Evolutionary conservation across 208 protist species (phyloP).

Genomic region (Trypanosoma lewisi): DNA sequence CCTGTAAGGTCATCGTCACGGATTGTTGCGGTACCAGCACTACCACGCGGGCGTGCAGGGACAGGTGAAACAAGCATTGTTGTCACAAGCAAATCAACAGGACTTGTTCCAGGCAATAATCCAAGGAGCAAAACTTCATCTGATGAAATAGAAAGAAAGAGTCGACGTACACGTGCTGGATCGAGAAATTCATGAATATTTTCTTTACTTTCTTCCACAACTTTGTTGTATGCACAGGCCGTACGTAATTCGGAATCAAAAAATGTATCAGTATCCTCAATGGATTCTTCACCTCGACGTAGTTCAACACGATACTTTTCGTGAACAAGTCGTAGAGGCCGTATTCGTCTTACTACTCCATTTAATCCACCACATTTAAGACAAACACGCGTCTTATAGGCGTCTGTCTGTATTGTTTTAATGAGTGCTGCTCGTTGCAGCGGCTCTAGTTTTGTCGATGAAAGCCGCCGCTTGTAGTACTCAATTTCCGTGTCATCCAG

Average conservation of each 20-base stretch:
- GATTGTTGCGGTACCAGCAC: constrained; percentile 40
- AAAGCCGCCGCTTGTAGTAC: constrained; percentile 61
- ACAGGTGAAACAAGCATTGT: constrained; percentile 96
- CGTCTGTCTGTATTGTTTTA: constrained; percentile 81
- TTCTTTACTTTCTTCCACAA: constrained; percentile 46
- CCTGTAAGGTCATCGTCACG: constrained; percentile 99
- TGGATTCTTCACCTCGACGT: constrained; percentile 55
- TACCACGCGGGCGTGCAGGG: constrained; percentile 96
- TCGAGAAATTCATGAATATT: constrained; percentile 93
- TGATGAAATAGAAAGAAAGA: constrained; percentile 93
- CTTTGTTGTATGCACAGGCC: constrained; percentile 54
- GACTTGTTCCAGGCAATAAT: constrained; percentile 76
- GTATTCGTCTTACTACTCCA: constrained; percentile 82
- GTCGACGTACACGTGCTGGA: constrained; percentile 81
- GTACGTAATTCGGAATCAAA: constrained; percentile 48
- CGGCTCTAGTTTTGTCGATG: constrained; percentile 47
- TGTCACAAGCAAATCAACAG: constrained; percentile 93
- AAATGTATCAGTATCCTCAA: constrained; percentile 37
- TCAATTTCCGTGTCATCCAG: constrained; percentile 76
- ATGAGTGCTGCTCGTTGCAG: constrained; percentile 66
- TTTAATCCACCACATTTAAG: constrained; percentile 94
- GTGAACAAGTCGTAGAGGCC: constrained; percentile 78
- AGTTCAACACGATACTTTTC: constrained; percentile 81
- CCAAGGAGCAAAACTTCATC: constrained; percentile 94
- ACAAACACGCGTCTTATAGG: constrained; percentile 91